Evolutionary conservation across 2,329 filamentous ascomycete genomes (phyloP).

Genomic region (Capronia coronata): DNA sequence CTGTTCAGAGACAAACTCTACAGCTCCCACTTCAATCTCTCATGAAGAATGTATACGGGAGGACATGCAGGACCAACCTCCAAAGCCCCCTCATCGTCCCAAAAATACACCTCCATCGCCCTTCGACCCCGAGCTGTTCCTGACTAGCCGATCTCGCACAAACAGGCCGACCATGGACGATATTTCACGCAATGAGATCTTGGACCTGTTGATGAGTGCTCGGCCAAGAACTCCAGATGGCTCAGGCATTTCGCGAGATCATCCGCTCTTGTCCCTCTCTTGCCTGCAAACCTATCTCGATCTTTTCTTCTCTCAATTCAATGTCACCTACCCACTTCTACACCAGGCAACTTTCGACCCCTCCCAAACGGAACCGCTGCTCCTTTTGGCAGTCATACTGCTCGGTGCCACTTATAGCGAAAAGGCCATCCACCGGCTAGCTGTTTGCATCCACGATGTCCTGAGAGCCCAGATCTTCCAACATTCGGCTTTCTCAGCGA

Average conservation of each 20-base stretch:
- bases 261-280: constrained; percentile 47
- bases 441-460: constrained; percentile 57
- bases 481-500: constrained; percentile 51
- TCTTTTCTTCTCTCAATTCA: constrained; percentile 56
- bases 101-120: too few species aligned
- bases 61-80: too few species aligned
- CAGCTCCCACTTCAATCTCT: too few species aligned
- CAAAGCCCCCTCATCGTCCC: too few species aligned
- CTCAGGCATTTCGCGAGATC: constrained; percentile 41
- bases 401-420: constrained; percentile 57
- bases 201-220: constrained; percentile 48
- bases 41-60: too few species aligned
- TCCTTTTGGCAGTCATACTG: constrained; percentile 50
- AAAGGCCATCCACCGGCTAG: constrained; percentile 54
- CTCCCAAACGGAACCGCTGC: constrained; percentile 44
- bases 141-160: too few species aligned
- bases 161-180: too few species aligned
- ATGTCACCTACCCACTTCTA: constrained; percentile 54
- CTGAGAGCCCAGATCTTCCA: constrained; percentile 55
- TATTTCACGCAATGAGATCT: constrained; percentile 36
- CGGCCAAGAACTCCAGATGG: constrained; percentile 47
- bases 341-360: constrained; percentile 54
- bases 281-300: constrained; percentile 53
- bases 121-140: too few species aligned
- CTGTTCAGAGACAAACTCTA: too few species aligned